Evolutionary conservation across 441 rosid species (phyloP), one percentile per base, ranked within the genome.

Genomic region (Populus hybrid): DNA sequence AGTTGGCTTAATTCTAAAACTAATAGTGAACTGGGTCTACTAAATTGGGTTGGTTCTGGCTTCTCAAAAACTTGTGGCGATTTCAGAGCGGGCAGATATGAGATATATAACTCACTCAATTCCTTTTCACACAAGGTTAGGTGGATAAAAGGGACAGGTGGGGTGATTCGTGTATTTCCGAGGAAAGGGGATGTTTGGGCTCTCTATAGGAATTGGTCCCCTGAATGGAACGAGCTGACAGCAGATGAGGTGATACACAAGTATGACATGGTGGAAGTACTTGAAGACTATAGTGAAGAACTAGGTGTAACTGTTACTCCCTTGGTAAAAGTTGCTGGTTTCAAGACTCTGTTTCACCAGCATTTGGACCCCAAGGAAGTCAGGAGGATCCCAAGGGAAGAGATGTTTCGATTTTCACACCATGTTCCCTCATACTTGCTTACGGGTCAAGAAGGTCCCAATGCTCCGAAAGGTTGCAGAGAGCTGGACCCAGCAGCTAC

Each of bases 371-470:
- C 81, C 6, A 67, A 83, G 20, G 86, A 84, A 76, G 78, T 83
- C 75, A 80, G 73, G 72, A 88, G 38, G 78, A 88, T 93, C 54
- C 83, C 80, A 0, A 89, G 82, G 80, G 93, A 83, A 77, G 93
- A 91, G 83, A 90, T 90, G 93, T 90, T 93, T 73, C 82, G 92
- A n/a, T 93, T 93, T 84, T 93, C 98, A 23, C 98, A 93, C 72
- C 90, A 88, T 73, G 95, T 93, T 24, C 98, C 96, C 34, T 83
- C 88, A 46, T 84, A 74, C 83, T 67, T 88, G 82, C 95, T 93
- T 34, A 88, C 88, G 1, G 95, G 96, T 40, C 76, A 83, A 67
- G 98, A 93, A 87, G 92, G 87, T 74, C 84, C 70, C 0, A 83
- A 86, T 64, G 92, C 89, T 72, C 91, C 92, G 26, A 76, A 54